Base-by-base conservation (phyloP, 2,329 filamentous ascomycete genomes). In the Sclerotinia borealis region DNA sequence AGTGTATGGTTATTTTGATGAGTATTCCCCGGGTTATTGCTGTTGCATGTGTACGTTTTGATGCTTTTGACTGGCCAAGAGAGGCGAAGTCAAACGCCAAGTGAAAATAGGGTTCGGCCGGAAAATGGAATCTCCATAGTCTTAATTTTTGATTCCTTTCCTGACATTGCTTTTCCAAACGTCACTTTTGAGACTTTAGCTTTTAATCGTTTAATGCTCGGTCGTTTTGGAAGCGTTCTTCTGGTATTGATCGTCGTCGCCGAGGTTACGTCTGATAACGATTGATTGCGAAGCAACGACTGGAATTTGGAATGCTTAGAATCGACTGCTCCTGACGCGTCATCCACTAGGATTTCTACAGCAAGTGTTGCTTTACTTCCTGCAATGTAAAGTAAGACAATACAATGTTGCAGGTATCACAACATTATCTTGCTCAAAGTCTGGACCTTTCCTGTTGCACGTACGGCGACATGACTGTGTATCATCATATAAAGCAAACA, bases 71-170 rank as follows among this genome's bases (percentile, higher is more conserved):
- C 37, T 61, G 37, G 59, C 59, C 59, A 61, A 61, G 59, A 43
- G 59, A 43, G 59, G 59, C 59, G 59, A 34, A 61, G 59, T n/a
- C 9, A 9, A 43, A 25, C 36, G 48, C 59, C 59, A 61, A 61
- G 59, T 55, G 59, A 55, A 59, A 61, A 60, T 45, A 61, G 39
- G 43, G 37, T 55, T 61, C 37, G 3, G 37, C 8, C n/a, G 48
- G 29, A 36, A 52, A 54, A 54, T 59, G 39, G 27, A 2, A 34
- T 27, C 22, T 8, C 19, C 6, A 27, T 13, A n/a, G n/a, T 45
- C 2, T 27, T 51, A n/a, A 22, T 36, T 39, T 51, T 19, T 27
- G 22, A 17, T 13, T n/a, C 19, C 25, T 22, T 43, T 61, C 39
- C 37, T 54, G 59, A 48, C 29, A 54, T 61, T 55, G 48, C 59